Evolutionary conservation across 148 eudicot species (phyloP).

Genomic region (Chenopodium formosanum): DNA sequence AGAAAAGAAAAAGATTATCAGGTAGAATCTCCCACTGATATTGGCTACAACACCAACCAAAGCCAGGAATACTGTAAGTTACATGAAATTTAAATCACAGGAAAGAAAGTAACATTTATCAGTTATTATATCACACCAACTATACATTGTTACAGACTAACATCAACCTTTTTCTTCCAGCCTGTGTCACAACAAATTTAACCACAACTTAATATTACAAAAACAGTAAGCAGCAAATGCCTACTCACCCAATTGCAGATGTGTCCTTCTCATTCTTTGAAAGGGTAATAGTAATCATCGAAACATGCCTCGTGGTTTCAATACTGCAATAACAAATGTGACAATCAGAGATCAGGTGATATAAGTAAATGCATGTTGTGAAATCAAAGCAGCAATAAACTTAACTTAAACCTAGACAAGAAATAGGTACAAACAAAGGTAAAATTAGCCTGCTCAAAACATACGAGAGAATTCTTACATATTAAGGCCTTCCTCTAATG

Average conservation of each 20-base stretch:
- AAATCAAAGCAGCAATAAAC: background rate
- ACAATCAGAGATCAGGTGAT: conserved; percentile 2
- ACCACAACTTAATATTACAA: background rate
- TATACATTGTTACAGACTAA: background rate
- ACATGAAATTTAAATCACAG: background rate
- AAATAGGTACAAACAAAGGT: background rate
- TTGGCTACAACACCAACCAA: background rate
- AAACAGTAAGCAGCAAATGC: background rate
- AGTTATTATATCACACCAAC: background rate
- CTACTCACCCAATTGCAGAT: conserved; percentile 70
- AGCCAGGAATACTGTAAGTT: background rate
- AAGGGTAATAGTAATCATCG: conserved; percentile 83
- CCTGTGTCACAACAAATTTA: background rate
- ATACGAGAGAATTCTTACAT: conserved; percentile 52
- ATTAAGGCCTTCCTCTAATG: conserved; percentile 95
- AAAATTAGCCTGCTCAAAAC: background rate
- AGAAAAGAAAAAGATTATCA: background rate
- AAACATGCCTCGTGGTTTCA: conserved; percentile 95
- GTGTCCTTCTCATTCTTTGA: conserved; percentile 70
- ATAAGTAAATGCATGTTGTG: background rate
- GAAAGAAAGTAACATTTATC: background rate
- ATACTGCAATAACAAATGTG: conserved; percentile 42
- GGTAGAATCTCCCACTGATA: background rate
- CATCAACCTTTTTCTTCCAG: background rate
- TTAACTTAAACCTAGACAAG: background rate